These are phyloP conservation scores for Saccharomyces hybrid DNA, from an alignment of 1,139 yeast genomes.

Conservation along the genomic window DNA sequence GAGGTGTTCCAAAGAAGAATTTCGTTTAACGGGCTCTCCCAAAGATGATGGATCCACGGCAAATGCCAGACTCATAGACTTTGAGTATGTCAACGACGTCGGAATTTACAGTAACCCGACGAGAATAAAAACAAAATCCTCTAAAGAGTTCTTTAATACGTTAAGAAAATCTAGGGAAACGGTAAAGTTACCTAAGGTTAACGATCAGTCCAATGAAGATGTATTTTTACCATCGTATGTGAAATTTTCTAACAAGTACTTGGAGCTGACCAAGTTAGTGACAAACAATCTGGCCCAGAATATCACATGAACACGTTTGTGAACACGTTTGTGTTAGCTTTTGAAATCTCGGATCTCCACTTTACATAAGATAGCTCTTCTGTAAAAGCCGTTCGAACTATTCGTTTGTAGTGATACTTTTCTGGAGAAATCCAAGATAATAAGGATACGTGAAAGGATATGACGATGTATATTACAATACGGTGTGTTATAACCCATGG, in stretches of 20 bases:
- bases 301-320: background rate
- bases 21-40: conserved; percentile 1
- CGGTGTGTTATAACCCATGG: background rate
- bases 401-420: background rate
- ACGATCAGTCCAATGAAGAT: conserved; percentile 1
- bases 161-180: conserved; percentile 12
- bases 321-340: background rate
- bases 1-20: conserved; percentile 9
- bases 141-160: conserved; percentile 17
- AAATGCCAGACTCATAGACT: conserved; percentile 1
- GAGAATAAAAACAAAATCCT: conserved; percentile 8
- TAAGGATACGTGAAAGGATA: background rate
- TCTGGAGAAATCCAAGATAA: background rate
- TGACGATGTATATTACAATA: background rate
- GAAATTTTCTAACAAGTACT: background rate
- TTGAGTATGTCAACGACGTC: conserved; percentile 22
- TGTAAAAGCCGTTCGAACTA: background rate
- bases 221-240: background rate
- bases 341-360: background rate
- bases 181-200: conserved; percentile 3
- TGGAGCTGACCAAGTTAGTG: background rate
- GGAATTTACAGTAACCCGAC: conserved; percentile 15
- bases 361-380: background rate
- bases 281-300: background rate
- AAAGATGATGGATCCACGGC: background rate